Percentiles rank a stretch among this genome's conserved stretches.
Evolutionary conservation across 2,329 filamentous ascomycete species (phyloP).

Genomic region (Dactylonectria estremocensis): DNA sequence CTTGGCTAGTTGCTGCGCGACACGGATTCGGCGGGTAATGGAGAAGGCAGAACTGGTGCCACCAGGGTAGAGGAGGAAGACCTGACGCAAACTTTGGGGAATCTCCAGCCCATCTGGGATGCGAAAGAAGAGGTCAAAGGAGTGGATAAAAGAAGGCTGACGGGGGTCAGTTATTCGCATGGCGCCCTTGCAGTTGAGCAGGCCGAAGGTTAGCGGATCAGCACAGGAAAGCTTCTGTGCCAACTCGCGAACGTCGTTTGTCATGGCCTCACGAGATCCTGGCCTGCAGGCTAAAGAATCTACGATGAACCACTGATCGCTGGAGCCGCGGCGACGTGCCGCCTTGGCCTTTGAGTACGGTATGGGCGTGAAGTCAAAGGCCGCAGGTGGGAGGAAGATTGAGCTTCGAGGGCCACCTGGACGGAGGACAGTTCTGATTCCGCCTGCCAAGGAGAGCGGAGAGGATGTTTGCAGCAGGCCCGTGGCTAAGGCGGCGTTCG

Average conservation of each 20-base stretch:
- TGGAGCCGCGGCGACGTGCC: slow-evolving; percentile 9
- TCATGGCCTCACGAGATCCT: slow-evolving; percentile 7
- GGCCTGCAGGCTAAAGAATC: slow-evolving; percentile 17
- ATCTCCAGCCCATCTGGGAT: slow-evolving; percentile 18
- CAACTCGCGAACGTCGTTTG: slow-evolving; percentile 20
- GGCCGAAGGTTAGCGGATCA: slow-evolving; percentile 21
- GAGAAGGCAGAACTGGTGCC: background rate
- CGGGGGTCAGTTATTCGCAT: slow-evolving; percentile 10
- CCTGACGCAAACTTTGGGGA: slow-evolving; percentile 12
- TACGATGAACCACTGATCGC: slow-evolving; percentile 20
- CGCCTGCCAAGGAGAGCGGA: slow-evolving; percentile 12
- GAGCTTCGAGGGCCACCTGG: slow-evolving; percentile 6
- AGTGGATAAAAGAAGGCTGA: slow-evolving; percentile 4
- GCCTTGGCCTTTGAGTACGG: slow-evolving; percentile 22
- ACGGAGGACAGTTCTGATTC: slow-evolving; percentile 19
- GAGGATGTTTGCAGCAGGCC: background rate
- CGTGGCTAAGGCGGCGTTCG: background rate
- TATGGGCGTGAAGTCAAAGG: slow-evolving; percentile 15
- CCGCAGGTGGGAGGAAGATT: slow-evolving; percentile 14
- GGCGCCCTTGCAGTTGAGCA: slow-evolving; percentile 17
- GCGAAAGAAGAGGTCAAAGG: slow-evolving; percentile 23
- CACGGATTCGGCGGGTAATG: slow-evolving; percentile 8
- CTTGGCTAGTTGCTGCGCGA: slow-evolving; percentile 27
- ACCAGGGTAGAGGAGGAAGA: slow-evolving; percentile 16
- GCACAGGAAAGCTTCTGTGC: slow-evolving; percentile 18